phyloP scores from a whole-genome alignment of 331 rosid genomes.

The Pyrus hybrid region DNA sequence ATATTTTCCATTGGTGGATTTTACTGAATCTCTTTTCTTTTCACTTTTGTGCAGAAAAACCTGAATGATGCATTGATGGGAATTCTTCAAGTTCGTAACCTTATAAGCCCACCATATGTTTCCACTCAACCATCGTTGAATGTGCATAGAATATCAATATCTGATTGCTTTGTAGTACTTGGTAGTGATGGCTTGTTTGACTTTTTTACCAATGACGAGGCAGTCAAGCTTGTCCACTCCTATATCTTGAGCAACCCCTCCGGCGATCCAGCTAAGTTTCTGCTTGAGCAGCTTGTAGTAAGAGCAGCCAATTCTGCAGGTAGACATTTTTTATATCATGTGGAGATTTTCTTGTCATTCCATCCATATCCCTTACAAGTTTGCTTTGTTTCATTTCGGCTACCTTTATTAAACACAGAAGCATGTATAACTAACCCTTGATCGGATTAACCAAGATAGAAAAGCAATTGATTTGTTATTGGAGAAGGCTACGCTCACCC shows the following conservation, averaged over 20 bases:
- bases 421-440: not conserved
- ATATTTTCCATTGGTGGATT: not conserved
- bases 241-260: constrained; percentile 61
- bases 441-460: not conserved
- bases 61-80: constrained; percentile 98
- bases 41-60: constrained; percentile 47
- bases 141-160: constrained; percentile 65
- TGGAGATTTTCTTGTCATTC: not conserved
- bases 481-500: not conserved
- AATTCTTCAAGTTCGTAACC: constrained; percentile 84
- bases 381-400: not conserved
- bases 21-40: not conserved
- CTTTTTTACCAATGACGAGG: constrained; percentile 88
- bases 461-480: not conserved
- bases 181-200: constrained; percentile 97
- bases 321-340: not conserved
- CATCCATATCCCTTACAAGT: not conserved
- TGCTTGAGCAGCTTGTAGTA: constrained; percentile 68
- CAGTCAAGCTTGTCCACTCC: constrained; percentile 65
- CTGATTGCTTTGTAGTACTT: constrained; percentile 69
- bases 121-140: constrained; percentile 70
- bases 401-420: not conserved
- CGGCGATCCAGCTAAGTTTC: constrained; percentile 92
- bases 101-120: constrained; percentile 85
- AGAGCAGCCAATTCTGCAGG: constrained; percentile 86